Conservation (phyloP, 805 yeast genomes). For the Jamesozyma spencerorum region DNA sequence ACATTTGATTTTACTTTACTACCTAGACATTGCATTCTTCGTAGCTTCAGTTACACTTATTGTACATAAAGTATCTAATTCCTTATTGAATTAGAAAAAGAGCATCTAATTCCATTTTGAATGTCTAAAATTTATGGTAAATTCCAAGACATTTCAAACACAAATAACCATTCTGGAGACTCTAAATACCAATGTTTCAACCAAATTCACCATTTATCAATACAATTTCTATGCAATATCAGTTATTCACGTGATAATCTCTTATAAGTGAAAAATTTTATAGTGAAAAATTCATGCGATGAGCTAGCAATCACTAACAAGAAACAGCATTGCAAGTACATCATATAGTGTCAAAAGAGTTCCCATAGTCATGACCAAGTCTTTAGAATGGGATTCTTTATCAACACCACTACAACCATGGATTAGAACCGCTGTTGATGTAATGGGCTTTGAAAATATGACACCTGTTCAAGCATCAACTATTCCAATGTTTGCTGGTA, state of each 20-base stretch:
- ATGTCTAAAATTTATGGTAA: too few species aligned
- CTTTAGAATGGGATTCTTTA: slow-evolving; percentile 56
- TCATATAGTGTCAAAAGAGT: too few species aligned
- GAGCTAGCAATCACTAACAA: not conserved
- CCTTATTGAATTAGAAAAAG: too few species aligned
- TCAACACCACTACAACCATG: slow-evolving; percentile 52
- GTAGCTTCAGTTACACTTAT: too few species aligned
- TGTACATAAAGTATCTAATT: too few species aligned
- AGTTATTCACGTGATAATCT: not conserved
- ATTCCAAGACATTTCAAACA: too few species aligned
- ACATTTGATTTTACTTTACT: too few species aligned
- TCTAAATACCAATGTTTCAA: too few species aligned
- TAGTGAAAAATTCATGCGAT: not conserved
- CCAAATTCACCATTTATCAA: not conserved
- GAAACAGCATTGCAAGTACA: not conserved
- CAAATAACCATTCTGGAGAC: too few species aligned
- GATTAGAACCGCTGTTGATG: slow-evolving; percentile 57
- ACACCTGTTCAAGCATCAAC: slow-evolving; percentile 97
- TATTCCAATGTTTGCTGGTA: slow-evolving; percentile 71
- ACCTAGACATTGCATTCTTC: too few species aligned
- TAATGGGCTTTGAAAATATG: slow-evolving; percentile 71
- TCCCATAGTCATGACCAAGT: slow-evolving; percentile 29
- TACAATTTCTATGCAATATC: not conserved
- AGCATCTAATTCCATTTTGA: too few species aligned
- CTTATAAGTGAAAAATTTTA: not conserved